phyloP scores from a whole-genome alignment of 805 yeast genomes.

The Kodamaea laetipori region DNA sequence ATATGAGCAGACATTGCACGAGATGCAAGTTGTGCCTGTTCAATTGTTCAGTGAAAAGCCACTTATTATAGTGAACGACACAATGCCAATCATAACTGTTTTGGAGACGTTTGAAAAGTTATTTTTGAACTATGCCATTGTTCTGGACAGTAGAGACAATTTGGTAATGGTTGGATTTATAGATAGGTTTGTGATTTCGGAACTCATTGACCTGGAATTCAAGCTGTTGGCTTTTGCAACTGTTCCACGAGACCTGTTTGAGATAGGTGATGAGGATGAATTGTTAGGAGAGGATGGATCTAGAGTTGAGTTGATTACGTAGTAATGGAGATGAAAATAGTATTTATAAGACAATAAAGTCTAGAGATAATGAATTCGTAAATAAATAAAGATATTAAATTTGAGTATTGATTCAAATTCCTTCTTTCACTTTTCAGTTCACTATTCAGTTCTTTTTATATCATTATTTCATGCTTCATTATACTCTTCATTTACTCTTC shows the following conservation, averaged over 20 bases:
- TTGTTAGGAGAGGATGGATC: constrained; percentile 16
- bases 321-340: constrained; percentile 11
- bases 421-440: no score
- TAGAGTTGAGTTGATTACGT: constrained; percentile 31
- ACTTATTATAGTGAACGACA: constrained; percentile 30
- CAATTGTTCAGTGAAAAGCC: constrained; percentile 20
- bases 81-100: constrained; percentile 33
- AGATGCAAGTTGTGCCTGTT: neutral
- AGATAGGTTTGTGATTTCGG: constrained; percentile 39
- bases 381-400: no score
- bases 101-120: constrained; percentile 43
- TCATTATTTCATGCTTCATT: no score
- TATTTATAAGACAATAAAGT: no score
- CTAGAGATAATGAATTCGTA: no score
- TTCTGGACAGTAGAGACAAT: constrained; percentile 21
- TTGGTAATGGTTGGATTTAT: constrained; percentile 36
- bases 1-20: constrained; percentile 20
- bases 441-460: no score
- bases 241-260: constrained; percentile 23
- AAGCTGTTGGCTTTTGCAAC: constrained; percentile 20
- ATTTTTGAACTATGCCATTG: constrained; percentile 37
- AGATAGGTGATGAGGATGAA: constrained; percentile 18
- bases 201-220: constrained; percentile 31
- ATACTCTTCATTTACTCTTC: neutral
- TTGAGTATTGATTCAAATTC: no score